A percentile compares a stretch with the other conserved stretches of the same genome.
Evolutionary conservation across 108 stramenopile genomes (phyloP).

Genomic region (Nannochloropsis salina): DNA sequence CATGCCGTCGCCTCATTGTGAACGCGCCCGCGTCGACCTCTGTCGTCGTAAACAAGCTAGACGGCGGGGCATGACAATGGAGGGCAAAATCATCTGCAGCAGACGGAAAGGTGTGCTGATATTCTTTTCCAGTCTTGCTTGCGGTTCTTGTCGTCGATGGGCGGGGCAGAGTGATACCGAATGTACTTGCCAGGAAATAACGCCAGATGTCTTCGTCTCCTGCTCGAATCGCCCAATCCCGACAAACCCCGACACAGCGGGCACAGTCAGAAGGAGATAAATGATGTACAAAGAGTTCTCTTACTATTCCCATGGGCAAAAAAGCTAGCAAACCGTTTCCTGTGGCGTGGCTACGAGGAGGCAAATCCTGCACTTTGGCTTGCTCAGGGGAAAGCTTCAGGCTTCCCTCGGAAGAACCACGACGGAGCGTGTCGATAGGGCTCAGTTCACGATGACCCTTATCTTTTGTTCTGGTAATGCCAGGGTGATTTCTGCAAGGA

Average conservation of each 20-base stretch:
- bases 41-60: no score
- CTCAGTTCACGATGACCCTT: not conserved
- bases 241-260: not conserved
- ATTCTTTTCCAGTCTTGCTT: no score
- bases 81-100: no score
- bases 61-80: no score
- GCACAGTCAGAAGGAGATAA: not conserved
- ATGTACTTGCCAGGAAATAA: not conserved
- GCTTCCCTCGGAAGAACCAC: not conserved
- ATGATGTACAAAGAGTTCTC: not conserved
- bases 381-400: not conserved
- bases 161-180: not conserved
- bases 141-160: no score
- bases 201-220: not conserved
- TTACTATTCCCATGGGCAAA: not conserved
- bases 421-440: not conserved
- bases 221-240: not conserved
- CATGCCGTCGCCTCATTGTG: no score
- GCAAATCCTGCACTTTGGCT: not conserved
- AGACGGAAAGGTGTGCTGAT: no score
- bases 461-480: no score
- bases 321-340: not conserved
- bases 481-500: no score
- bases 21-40: no score
- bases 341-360: not conserved